phyloP scores from a whole-genome alignment of 306 rosid species.

The Cicer arietinum region DNA sequence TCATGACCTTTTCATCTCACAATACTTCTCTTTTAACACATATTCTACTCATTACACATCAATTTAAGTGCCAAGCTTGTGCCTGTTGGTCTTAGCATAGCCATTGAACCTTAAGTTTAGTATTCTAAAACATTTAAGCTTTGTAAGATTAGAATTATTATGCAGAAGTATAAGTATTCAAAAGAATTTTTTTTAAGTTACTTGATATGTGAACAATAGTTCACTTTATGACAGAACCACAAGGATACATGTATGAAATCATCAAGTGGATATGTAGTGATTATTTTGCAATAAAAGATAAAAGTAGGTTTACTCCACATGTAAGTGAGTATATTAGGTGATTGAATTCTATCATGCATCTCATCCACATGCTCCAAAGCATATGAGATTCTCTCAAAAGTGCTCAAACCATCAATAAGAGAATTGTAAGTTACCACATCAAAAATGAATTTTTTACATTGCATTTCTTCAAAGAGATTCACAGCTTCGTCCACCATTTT shows the following conservation, averaged over 20 bases:
- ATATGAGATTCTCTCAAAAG: conserved; percentile 1
- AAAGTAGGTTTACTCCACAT: too few relatives aligned
- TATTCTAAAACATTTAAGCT: background rate
- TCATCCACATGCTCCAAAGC: background rate
- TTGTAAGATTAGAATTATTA: background rate
- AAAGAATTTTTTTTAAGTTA: background rate
- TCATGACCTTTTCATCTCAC: background rate
- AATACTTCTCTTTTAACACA: background rate
- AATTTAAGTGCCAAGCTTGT: background rate
- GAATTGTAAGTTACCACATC: background rate
- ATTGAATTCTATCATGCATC: too few relatives aligned
- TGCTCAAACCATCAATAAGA: conserved; percentile 23
- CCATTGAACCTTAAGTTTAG: background rate
- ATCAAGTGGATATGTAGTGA: too few relatives aligned
- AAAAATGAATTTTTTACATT: background rate
- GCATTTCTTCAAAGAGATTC: background rate
- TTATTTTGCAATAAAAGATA: too few relatives aligned
- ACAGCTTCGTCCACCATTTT: background rate
- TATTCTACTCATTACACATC: background rate
- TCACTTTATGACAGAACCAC: background rate
- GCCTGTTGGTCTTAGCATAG: background rate
- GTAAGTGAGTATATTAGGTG: too few relatives aligned
- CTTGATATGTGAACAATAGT: background rate
- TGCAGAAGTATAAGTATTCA: background rate
- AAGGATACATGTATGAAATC: background rate